Evolutionary conservation across 768 basidiomycete species (phyloP), one percentile per base, ranked within the genome.

Genomic region (Auriscalpium vulgare): DNA sequence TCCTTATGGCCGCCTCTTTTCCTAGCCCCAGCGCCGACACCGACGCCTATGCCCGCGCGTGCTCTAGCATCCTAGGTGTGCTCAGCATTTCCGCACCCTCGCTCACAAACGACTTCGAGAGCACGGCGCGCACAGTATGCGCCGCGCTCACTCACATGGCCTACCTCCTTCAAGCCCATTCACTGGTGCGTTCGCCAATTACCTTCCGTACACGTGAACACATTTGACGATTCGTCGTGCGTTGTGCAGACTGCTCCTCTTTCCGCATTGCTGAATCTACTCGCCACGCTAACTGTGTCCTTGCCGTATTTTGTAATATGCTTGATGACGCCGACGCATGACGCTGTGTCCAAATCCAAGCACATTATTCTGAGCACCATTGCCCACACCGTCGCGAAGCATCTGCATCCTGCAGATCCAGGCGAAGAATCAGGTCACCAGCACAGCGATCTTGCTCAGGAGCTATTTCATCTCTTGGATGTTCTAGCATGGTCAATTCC

Each of bases 131-230:
- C 35, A 43, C 54, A 4, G 44, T 61, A 8, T 49, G 44, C 21
- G 50, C 47, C 37, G 51, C 61, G 21, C 36, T 62, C 21, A n/a
- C 49, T 9, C 59, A 50, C 36, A 62, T 62, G 52, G 51, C 54
- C 17, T 43, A 47, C 45, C 47, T 55, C 14, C 49, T 60, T 11
- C 10, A 57, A n/a, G 37, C 51, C 23, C 37, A 55, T n/a, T 16
- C 29, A n/a, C 44, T 51, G 37, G 61, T 61, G n/a, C 54, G 59
- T 57, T 29, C 3, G 11, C 29, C 6, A 6, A 29, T 7, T 36
- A 36, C 19, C 3, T 13, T 37, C 17, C 23, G 8, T 40, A 2
- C 2, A 29, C 16, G 4, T 11, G 11, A 21, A 35, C 6, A 23
- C 37, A 38, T 43, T 14, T 45, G 38, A 49, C 43, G n/a, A 51